Base-by-base conservation (phyloP, 768 basidiomycete genomes). In the Tylopilus plumbeoviolaceoides region DNA sequence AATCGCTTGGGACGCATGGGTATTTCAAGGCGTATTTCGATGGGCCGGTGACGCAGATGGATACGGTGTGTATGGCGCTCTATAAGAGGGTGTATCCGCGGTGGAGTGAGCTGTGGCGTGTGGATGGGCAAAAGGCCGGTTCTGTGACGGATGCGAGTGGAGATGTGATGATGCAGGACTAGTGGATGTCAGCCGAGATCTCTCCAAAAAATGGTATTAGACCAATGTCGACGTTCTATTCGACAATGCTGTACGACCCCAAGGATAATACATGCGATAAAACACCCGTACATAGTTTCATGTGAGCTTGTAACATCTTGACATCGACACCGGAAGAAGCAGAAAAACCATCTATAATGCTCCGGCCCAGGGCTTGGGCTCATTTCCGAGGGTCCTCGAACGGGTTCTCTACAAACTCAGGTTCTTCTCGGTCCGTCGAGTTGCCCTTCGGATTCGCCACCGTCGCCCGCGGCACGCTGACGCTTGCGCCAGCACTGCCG, bases 21-120 rank as follows among this genome's bases (percentile, higher is more conserved):
- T 93, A 98, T 72, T 92, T 94, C 80, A 98, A 98, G 75, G 95
- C 93, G 17, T 82, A 91, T 68, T 93, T 94, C 70, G 94, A 97
- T 65, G n/a, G n/a, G n/a, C n/a, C 89, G 21, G 84, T 98, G 61
- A 87, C 81, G 64, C 92, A 94, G 75, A 95, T 97, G 93, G 97
- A 98, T 60, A 95, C 93, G 15, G 81, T 98, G 51, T 97, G 94
- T 69, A 88, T 98, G 87, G 84, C 86, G 42, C 66, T 99, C 52
- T 98, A 99, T 74, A 99, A 98, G 73, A 79, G 97, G 39, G 86
- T 94, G 51, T 98, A 82, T 71, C 95, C 95, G 10, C 89, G 86
- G 67, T 98, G 92, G 87, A 76, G 84, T 44, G 73, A 76, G 58
- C 54, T 78, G 46, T 88, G 79, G 81, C 73, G 51, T 2, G 17